phyloP scores from a whole-genome alignment of 2,329 filamentous ascomycete species.

The Cladosporium sp. region DNA sequence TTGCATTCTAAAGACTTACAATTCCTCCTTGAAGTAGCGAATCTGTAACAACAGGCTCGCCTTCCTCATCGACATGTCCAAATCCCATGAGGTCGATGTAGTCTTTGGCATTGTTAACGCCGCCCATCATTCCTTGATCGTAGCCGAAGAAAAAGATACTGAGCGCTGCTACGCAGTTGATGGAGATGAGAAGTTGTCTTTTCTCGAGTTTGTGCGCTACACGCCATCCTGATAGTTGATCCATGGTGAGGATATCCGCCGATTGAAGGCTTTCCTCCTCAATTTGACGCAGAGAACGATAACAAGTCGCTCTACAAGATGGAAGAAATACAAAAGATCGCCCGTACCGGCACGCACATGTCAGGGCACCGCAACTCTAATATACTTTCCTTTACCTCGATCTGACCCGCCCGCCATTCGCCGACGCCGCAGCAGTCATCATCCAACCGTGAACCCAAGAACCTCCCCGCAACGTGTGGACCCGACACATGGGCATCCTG shows the following conservation, averaged over 20 bases:
- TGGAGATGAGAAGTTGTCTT: constrained; percentile 52
- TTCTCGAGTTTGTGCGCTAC: constrained; percentile 44
- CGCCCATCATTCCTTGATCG: constrained; percentile 53
- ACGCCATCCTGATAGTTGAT: constrained; percentile 16
- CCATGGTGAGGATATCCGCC: constrained; percentile 9
- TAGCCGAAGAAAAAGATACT: constrained; percentile 63
- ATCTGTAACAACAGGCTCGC: constrained; percentile 50
- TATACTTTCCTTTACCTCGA: background rate
- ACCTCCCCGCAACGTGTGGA: background rate
- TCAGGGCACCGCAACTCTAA: background rate
- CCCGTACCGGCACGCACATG: background rate
- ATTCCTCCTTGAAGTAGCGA: constrained; percentile 60
- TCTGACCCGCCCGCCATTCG: background rate
- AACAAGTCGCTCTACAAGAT: too few species aligned
- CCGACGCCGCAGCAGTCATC: background rate
- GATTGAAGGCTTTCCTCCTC: too few species aligned
- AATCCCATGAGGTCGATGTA: constrained; percentile 63
- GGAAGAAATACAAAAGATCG: background rate
- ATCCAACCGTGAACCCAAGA: too few species aligned
- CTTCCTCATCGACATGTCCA: constrained; percentile 49
- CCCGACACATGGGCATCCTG: background rate
- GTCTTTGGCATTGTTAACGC: constrained; percentile 61
- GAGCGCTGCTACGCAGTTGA: constrained; percentile 59
- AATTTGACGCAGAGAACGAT: background rate
- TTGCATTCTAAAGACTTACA: constrained; percentile 19